Evolutionary conservation across 2,329 filamentous ascomycete genomes (phyloP), one percentile per base, ranked within the genome.

Genomic region (Colletotrichum shisoi): DNA sequence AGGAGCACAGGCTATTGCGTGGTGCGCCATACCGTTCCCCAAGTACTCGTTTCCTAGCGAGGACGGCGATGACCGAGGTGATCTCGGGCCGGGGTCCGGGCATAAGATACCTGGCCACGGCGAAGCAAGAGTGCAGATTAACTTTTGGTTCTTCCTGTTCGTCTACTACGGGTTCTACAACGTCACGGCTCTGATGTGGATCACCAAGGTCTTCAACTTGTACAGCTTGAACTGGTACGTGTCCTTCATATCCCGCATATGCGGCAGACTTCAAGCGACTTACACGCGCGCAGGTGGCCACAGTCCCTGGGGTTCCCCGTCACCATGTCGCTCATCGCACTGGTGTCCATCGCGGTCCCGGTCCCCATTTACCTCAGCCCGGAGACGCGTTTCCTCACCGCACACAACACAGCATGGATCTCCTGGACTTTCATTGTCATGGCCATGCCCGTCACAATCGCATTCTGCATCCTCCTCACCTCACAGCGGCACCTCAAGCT

Each of bases 71-170:
- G 73, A 72, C 40, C 70, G 67, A 42, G 72, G 72, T 57, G 74
- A 72, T 48, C 72, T 72, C 12, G 71, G 73, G 44, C 57, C 72
- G 51, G 65, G 66, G 68, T 62, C 48, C 31, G 76, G 75, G 45
- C 78, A 79, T 70, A 84, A 82, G 61, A 77, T 80, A 0, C 87
- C 87, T 0, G 88, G 87, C 31, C 87, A 90, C 79, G 88, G 88
- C 65, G 81, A 84, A 71, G 86, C 87, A 6, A 80, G 84, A 48
- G 88, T 90, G 4, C 83, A 85, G 69, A 84, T 90, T 71, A 89
- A 89, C 78, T 90, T 90, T 73, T 91, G 88, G 88, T 90, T 89
- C 80, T 91, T 91, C 73, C 79, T 91, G 44, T 84, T 89, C 56
- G 84, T 89, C 63, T 91, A 90, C 78, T 91, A 91, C 75, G 87